These are phyloP conservation scores for Mucor mucedo DNA, from an alignment of 371 early-diverging fungal species.

Conservation along the genomic window DNA sequence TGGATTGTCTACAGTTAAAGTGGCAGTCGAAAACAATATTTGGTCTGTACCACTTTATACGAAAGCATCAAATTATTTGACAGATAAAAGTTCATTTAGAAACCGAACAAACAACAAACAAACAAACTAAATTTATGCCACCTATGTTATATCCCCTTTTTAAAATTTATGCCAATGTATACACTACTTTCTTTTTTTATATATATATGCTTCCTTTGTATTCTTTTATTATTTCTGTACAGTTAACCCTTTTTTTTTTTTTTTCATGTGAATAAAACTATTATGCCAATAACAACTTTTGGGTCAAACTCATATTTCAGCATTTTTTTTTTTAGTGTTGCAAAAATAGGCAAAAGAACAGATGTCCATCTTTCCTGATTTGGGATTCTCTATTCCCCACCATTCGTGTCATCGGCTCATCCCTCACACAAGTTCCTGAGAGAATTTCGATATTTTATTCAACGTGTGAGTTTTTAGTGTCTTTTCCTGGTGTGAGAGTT, in stretches of 20 bases:
- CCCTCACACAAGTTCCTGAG: too few relatives aligned
- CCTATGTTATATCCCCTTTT: not conserved
- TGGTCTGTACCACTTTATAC: constrained; percentile 13
- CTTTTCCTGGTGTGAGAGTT: too few relatives aligned
- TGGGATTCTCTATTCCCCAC: too few relatives aligned
- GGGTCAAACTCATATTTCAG: not conserved
- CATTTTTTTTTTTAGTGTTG: not conserved
- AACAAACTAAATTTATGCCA: not conserved
- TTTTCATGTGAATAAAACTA: constrained; percentile 1
- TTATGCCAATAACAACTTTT: constrained; percentile 3
- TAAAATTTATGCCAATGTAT: not conserved
- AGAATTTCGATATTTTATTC: too few relatives aligned
- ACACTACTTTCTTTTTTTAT: not conserved
- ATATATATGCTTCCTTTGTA: not conserved
- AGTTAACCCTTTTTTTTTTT: not conserved
- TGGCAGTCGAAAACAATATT: constrained; percentile 5
- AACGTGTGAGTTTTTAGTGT: too few relatives aligned
- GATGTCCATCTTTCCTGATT: too few relatives aligned
- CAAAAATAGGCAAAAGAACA: not conserved
- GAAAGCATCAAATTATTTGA: constrained; percentile 5
- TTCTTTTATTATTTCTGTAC: too few relatives aligned
- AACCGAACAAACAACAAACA: not conserved
- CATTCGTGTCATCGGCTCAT: too few relatives aligned
- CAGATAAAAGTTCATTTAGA: not conserved
- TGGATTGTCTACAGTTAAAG: constrained; percentile 3